Evolutionary conservation across 2,329 filamentous ascomycete genomes (phyloP).

Genomic region (Colletotrichum tamarilloi): DNA sequence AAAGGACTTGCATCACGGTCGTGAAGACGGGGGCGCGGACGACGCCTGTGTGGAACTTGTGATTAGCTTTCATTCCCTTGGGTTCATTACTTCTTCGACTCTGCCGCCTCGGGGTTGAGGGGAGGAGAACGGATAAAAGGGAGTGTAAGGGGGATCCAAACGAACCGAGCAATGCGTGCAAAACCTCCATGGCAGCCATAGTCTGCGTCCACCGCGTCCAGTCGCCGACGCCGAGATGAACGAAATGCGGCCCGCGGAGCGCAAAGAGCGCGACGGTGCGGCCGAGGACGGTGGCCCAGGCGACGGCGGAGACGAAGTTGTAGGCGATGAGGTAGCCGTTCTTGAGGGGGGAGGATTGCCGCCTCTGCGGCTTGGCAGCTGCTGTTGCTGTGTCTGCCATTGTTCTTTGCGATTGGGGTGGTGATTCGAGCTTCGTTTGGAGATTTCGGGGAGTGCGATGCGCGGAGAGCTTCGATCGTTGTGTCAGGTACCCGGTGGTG

Average conservation of each 20-base stretch:
- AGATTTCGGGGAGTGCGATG: not conserved
- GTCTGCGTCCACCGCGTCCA: slow-evolving; percentile 87
- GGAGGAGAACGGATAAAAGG: too few relatives aligned
- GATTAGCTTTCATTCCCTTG: too few relatives aligned
- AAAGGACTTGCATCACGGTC: slow-evolving; percentile 89
- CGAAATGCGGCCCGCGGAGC: slow-evolving; percentile 64
- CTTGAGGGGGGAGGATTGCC: slow-evolving; percentile 57
- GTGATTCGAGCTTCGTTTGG: not conserved
- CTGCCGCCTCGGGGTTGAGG: too few relatives aligned
- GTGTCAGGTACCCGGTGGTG: too few relatives aligned
- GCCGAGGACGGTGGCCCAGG: slow-evolving; percentile 83
- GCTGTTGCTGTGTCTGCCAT: slow-evolving; percentile 35
- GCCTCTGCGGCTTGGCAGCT: slow-evolving; percentile 35
- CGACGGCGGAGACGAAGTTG: slow-evolving; percentile 80
- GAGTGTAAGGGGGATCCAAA: slow-evolving; percentile 2
- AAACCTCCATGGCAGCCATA: slow-evolving; percentile 82
- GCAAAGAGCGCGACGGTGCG: slow-evolving; percentile 70
- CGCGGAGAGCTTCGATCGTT: not conserved
- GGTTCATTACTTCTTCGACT: too few relatives aligned
- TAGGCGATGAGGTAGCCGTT: slow-evolving; percentile 84
- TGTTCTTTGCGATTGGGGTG: not conserved
- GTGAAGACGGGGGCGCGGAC: slow-evolving; percentile 88
- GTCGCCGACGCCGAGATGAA: slow-evolving; percentile 71
- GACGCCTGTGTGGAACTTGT: slow-evolving; percentile 65
- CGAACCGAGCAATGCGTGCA: slow-evolving; percentile 82